A percentile compares a stretch with the other conserved stretches of the same genome.
Evolutionary conservation across 768 basidiomycete species (phyloP).

Genomic region (Tremella yokohamensis): DNA sequence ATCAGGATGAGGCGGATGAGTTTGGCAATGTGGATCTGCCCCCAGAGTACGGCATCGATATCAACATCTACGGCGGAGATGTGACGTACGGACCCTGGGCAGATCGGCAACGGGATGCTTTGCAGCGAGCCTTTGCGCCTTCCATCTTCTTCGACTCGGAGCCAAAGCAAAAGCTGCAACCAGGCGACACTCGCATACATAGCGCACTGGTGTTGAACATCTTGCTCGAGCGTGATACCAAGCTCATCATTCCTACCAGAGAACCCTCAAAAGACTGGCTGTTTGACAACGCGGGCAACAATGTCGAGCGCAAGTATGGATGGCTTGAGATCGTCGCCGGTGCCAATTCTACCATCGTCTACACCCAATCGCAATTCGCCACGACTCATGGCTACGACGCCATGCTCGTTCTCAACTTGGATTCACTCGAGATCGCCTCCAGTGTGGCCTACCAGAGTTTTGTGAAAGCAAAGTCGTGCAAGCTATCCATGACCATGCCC

Average conservation of each 20-base stretch:
- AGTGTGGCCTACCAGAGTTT: conserved; percentile 85
- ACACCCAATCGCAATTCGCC: conserved; percentile 76
- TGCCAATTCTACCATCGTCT: conserved; percentile 78
- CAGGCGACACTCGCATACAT: conserved; percentile 77
- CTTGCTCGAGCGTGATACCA: conserved; percentile 72
- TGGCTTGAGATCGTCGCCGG: conserved; percentile 71
- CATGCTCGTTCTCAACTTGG: conserved; percentile 74
- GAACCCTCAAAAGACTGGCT: conserved; percentile 96
- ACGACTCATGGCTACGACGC: conserved; percentile 72
- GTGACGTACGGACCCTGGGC: conserved; percentile 94
- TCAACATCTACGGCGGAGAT: conserved; percentile 70
- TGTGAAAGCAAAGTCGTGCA: conserved; percentile 69
- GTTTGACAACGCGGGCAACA: conserved; percentile 63
- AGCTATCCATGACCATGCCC: conserved; percentile 57
- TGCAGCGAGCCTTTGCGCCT: conserved; percentile 82
- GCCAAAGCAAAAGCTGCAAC: conserved; percentile 59
- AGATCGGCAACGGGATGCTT: conserved; percentile 76
- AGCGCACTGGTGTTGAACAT: conserved; percentile 75
- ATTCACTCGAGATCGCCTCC: conserved; percentile 70
- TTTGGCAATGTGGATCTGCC: conserved; percentile 81
- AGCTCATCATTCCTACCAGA: conserved; percentile 79
- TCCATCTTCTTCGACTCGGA: conserved; percentile 65
- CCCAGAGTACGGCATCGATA: conserved; percentile 90
- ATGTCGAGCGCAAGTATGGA: conserved; percentile 51
- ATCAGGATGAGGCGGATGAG: conserved; percentile 54